Evolutionary conservation across 176 grass and related monocot genomes (phyloP).

Genomic region (Zoysia pacifica): DNA sequence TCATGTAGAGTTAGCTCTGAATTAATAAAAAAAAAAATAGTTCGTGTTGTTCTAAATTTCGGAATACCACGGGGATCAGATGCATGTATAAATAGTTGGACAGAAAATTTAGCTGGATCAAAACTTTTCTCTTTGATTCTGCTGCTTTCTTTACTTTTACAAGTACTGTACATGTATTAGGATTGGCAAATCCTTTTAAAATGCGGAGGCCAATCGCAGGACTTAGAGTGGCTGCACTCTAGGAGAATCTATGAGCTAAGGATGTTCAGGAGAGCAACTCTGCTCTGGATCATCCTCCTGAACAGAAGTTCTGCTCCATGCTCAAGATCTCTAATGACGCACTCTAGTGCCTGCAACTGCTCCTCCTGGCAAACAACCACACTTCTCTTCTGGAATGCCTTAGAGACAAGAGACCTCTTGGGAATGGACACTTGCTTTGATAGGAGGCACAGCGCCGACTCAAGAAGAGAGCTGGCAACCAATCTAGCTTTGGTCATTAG

Average conservation of each 20-base stretch:
- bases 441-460: slow-evolving; percentile 24
- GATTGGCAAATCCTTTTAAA: slow-evolving; percentile 41
- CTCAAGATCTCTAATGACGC: slow-evolving; percentile 40
- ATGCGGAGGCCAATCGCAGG: slow-evolving; percentile 40
- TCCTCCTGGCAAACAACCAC: slow-evolving; percentile 36
- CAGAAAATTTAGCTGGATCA: slow-evolving; percentile 3
- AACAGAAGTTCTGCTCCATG: slow-evolving; percentile 46
- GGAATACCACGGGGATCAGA: background rate
- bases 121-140: slow-evolving; percentile 7
- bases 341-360: slow-evolving; percentile 37
- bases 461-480: slow-evolving; percentile 42
- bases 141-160: slow-evolving; percentile 14
- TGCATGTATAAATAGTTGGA: background rate
- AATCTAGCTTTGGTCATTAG: slow-evolving; percentile 47
- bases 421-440: slow-evolving; percentile 18
- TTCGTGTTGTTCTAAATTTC: background rate
- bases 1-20: background rate
- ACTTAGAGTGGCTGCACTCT: slow-evolving; percentile 15
- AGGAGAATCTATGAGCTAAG: slow-evolving; percentile 42
- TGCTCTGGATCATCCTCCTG: slow-evolving; percentile 54
- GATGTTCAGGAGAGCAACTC: slow-evolving; percentile 58
- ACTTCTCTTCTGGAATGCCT: slow-evolving; percentile 38
- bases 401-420: slow-evolving; percentile 53
- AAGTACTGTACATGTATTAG: background rate
- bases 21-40: background rate